These are phyloP conservation scores for Kandelia obovata DNA, from an alignment of 345 rosid genomes.

Conservation along the genomic window DNA sequence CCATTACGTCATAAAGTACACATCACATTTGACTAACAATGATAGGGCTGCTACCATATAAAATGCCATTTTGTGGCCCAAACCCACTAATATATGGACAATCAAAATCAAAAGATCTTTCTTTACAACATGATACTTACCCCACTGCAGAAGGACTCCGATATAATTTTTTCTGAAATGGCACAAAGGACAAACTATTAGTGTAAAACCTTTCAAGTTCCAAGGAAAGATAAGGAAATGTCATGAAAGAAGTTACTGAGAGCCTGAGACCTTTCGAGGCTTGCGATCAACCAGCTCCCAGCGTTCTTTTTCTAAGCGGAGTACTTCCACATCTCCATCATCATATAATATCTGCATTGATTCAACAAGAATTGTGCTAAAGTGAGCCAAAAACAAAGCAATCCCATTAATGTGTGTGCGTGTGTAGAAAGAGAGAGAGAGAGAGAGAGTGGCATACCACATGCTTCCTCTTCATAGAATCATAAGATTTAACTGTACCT, in stretches of 20 bases:
- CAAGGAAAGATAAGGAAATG: conserved; percentile 3
- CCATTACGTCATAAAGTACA: not conserved
- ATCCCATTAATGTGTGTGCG: conserved; percentile 10
- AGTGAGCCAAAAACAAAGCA: not conserved
- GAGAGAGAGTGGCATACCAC: conserved; percentile 55
- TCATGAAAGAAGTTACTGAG: conserved; percentile 5
- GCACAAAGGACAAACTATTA: conserved; percentile 13
- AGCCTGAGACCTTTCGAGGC: conserved; percentile 49
- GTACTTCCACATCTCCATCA: conserved; percentile 96
- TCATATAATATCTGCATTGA: conserved; percentile 64
- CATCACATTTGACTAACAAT: not conserved
- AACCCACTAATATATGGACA: not conserved
- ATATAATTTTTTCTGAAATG: conserved; percentile 51
- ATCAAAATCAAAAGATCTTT: not conserved
- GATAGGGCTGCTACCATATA: not conserved
- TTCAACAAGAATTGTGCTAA: not conserved
- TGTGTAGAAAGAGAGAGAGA: conserved; percentile 1
- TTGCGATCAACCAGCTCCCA: conserved; percentile 81
- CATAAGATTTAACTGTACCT: conserved; percentile 88
- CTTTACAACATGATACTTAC: conserved; percentile 39
- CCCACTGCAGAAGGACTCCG: conserved; percentile 40
- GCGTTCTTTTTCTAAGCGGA: conserved; percentile 73
- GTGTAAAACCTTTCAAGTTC: not conserved
- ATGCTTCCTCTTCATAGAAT: conserved; percentile 70
- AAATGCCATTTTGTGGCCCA: not conserved